Conservation (phyloP, 2,329 filamentous ascomycete genomes). For the Fusarium secorum region DNA sequence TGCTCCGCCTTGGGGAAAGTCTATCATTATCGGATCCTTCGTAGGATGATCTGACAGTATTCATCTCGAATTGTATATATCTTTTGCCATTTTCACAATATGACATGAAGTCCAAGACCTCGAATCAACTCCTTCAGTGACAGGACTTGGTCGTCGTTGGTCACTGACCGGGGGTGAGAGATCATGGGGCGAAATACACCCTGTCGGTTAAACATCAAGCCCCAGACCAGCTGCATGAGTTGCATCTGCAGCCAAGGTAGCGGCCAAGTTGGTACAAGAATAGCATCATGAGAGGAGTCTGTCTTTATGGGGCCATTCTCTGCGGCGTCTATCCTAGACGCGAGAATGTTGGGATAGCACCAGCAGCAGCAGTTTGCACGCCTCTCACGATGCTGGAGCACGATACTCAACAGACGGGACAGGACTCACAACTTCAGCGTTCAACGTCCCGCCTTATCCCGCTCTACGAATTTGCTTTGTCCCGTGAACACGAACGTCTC, state of each 20-base stretch:
- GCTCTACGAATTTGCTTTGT: slow-evolving; percentile 25
- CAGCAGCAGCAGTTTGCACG: not conserved
- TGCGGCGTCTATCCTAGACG: slow-evolving; percentile 33
- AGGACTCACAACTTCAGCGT: not conserved
- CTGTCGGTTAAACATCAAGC: slow-evolving; percentile 18
- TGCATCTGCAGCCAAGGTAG: slow-evolving; percentile 20
- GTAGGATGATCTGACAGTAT: slow-evolving; percentile 26
- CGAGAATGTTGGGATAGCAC: slow-evolving; percentile 2
- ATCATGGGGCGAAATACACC: slow-evolving; percentile 27
- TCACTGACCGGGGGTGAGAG: slow-evolving; percentile 11
- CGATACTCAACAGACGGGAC: not conserved
- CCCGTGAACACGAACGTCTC: not conserved
- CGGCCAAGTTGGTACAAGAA: slow-evolving; percentile 27
- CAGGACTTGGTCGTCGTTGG: slow-evolving; percentile 22
- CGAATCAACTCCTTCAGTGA: slow-evolving; percentile 21
- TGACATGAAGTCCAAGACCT: slow-evolving; percentile 10
- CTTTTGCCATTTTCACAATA: not conserved
- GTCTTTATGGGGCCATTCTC: not conserved
- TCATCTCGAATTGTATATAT: slow-evolving; percentile 4
- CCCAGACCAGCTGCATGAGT: slow-evolving; percentile 33
- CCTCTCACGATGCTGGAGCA: not conserved
- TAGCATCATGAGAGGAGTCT: slow-evolving; percentile 27
- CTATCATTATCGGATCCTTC: slow-evolving; percentile 13
- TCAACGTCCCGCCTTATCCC: slow-evolving; percentile 9
- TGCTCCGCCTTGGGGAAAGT: slow-evolving; percentile 11